These are phyloP conservation scores for Aspergillus nanangensis DNA, from an alignment of 495 filamentous ascomycete species.

Conservation along the genomic window DNA sequence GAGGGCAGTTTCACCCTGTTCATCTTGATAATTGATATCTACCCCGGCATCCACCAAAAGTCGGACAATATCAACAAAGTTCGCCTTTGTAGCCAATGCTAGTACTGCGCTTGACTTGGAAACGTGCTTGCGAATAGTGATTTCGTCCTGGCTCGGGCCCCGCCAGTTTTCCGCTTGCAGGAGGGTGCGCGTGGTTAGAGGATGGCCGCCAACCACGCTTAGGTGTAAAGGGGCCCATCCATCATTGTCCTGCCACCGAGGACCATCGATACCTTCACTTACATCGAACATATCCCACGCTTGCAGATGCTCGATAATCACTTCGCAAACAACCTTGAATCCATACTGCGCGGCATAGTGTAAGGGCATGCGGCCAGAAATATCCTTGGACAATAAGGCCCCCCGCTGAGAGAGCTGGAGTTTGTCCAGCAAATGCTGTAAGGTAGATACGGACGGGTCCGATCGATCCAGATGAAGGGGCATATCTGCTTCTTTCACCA, in stretches of 20 bases:
- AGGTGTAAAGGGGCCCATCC: slow-evolving; percentile 89
- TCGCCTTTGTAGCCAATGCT: slow-evolving; percentile 78
- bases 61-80: slow-evolving; percentile 76
- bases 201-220: slow-evolving; percentile 86
- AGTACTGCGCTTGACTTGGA: slow-evolving; percentile 87
- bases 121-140: slow-evolving; percentile 59
- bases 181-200: slow-evolving; percentile 74
- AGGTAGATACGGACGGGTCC: slow-evolving; percentile 69
- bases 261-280: slow-evolving; percentile 76
- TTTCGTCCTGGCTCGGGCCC: slow-evolving; percentile 52
- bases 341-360: slow-evolving; percentile 97
- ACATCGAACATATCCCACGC: slow-evolving; percentile 85
- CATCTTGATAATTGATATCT: slow-evolving; percentile 90
- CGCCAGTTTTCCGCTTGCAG: slow-evolving; percentile 74
- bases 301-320: slow-evolving; percentile 85
- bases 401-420: slow-evolving; percentile 63
- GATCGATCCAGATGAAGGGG: slow-evolving; percentile 59
- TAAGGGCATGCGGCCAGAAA: slow-evolving; percentile 79
- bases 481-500: slow-evolving; percentile 51
- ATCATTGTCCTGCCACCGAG: slow-evolving; percentile 86
- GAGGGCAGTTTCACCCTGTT: slow-evolving; percentile 86
- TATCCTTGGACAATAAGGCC: slow-evolving; percentile 66
- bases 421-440: slow-evolving; percentile 66
- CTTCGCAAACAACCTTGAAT: slow-evolving; percentile 77
- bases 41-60: slow-evolving; percentile 87